Evolutionary conservation across 1,139 yeast species (phyloP).

Genomic region (Yamadazyma mexicana): DNA sequence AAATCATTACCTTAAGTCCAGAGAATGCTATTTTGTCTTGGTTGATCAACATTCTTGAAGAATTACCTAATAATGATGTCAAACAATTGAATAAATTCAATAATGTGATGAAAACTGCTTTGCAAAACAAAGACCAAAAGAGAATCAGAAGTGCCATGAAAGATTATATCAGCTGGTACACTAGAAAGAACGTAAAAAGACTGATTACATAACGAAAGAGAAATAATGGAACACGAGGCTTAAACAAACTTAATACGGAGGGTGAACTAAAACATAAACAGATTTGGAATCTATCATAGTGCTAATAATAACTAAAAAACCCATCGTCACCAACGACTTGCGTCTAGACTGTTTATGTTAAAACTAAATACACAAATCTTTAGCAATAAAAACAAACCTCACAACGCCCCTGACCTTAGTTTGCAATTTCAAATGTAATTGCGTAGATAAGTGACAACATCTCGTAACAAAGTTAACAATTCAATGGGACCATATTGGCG

Average conservation of each 20-base stretch:
- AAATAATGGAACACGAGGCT: too few relatives aligned
- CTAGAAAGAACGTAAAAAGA: conserved; percentile 61
- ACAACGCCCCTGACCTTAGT: background rate
- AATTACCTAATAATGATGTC: conserved; percentile 63
- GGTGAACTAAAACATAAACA: background rate
- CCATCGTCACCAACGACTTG: too few relatives aligned
- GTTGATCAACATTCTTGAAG: conserved; percentile 56
- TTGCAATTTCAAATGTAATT: too few relatives aligned
- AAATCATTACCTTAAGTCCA: conserved; percentile 58
- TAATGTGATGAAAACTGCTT: conserved; percentile 55
- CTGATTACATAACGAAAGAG: conserved; percentile 6
- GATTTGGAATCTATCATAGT: background rate
- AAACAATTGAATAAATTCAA: conserved; percentile 67
- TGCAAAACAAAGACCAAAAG: conserved; percentile 70
- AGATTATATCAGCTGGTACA: conserved; percentile 81
- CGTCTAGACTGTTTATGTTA: too few relatives aligned
- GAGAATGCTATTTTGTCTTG: conserved; percentile 49
- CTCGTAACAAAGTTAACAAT: background rate
- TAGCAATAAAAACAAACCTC: too few relatives aligned
- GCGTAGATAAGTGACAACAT: too few relatives aligned
- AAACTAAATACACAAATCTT: too few relatives aligned
- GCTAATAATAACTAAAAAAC: too few relatives aligned
- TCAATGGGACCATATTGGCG: background rate
- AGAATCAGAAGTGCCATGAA: conserved; percentile 67
- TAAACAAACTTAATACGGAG: background rate